Conservation (phyloP, 495 filamentous ascomycete species). For the Xylaria longipes region DNA sequence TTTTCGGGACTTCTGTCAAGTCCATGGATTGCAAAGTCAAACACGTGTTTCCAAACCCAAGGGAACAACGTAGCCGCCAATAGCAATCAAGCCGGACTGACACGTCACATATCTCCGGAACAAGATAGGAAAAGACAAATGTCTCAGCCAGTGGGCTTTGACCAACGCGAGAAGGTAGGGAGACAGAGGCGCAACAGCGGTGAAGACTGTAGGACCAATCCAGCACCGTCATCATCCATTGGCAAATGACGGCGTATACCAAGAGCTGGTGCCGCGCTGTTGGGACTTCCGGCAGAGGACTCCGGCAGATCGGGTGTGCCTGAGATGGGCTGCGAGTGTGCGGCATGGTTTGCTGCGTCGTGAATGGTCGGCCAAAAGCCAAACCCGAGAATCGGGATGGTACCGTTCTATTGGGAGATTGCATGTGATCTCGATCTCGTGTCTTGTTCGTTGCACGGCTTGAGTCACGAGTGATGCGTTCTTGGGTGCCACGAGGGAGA, state of each 20-base stretch:
- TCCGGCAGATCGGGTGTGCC: conserved; percentile 13
- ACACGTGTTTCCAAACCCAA: conserved; percentile 18
- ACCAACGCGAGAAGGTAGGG: neutral
- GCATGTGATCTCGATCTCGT: conserved; percentile 23
- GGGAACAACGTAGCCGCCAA: neutral
- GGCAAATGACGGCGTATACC: neutral
- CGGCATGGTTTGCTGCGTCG: conserved; percentile 8
- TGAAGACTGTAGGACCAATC: neutral
- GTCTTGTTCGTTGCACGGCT: conserved; percentile 16
- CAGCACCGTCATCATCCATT: neutral
- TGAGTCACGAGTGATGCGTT: neutral
- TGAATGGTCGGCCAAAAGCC: neutral
- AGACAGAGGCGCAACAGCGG: conserved; percentile 20
- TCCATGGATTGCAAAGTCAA: neutral
- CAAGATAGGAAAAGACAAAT: neutral
- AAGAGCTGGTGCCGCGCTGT: conserved; percentile 21
- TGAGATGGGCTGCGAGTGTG: conserved; percentile 16
- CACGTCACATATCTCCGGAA: conserved; percentile 13
- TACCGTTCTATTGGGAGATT: conserved; percentile 3
- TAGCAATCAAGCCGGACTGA: neutral
- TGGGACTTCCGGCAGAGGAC: neutral
- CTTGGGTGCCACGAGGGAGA: conserved; percentile 12
- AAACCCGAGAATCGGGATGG: neutral
- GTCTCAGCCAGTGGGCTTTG: conserved; percentile 2
- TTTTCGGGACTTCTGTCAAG: conserved; percentile 2